Evolutionary conservation across 306 rosid genomes (phyloP).

Genomic region (Dryas drummondii): DNA sequence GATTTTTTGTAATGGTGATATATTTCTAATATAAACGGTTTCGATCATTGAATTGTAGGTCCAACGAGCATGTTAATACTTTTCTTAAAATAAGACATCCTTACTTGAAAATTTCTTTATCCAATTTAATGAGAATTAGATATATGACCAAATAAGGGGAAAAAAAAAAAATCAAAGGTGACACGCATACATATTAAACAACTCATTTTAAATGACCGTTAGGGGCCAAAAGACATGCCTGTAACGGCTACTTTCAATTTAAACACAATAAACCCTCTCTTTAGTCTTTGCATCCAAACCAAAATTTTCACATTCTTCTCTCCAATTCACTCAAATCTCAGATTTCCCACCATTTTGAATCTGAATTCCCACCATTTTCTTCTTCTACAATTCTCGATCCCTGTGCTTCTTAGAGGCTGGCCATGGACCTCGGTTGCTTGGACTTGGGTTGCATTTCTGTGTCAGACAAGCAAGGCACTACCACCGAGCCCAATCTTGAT

Average conservation of each 20-base stretch:
- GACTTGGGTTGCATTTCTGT: conserved; percentile 46
- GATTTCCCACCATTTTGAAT: neutral
- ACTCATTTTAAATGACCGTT: conserved; percentile 39
- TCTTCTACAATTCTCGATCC: neutral
- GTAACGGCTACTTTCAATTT: conserved; percentile 45
- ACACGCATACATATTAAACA: neutral
- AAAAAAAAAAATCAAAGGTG: neutral
- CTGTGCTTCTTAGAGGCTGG: neutral
- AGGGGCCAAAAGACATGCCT: conserved; percentile 17
- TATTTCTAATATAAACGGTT: no score
- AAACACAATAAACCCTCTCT: neutral
- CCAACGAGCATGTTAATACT: no score
- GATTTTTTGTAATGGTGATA: no score
- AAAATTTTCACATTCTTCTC: neutral
- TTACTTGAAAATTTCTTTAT: no score
- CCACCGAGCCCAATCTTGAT: conserved; percentile 17
- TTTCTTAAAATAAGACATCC: no score
- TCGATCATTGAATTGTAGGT: no score
- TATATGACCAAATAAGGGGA: neutral
- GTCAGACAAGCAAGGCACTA: conserved; percentile 28
- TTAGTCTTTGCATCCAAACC: neutral
- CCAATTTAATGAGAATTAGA: neutral
- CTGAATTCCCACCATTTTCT: no score
- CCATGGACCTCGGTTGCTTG: conserved; percentile 63
- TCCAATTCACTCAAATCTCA: neutral